Percentiles rank a stretch among this genome's conserved stretches.
Conservation (phyloP, 352 stramenopile species). For the Pythium rhizo-oryzae region DNA sequence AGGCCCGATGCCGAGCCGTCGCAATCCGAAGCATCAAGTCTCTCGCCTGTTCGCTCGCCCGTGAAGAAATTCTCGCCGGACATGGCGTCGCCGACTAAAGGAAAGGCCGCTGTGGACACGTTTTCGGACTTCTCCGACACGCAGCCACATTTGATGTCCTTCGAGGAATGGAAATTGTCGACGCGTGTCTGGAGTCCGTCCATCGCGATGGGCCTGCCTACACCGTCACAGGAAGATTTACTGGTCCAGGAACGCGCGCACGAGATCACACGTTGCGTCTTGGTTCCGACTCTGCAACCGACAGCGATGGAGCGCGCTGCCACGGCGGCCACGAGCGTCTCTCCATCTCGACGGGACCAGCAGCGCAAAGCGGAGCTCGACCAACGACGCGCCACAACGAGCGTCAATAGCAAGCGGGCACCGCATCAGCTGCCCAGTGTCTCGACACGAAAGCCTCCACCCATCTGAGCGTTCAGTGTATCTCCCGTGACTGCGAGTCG, state of each 20-base stretch:
- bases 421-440: constrained; percentile 16
- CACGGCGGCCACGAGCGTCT: constrained; percentile 14
- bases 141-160: constrained; percentile 33
- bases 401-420: constrained; percentile 14
- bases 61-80: neutral
- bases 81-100: constrained; percentile 11
- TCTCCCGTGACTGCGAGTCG: no score
- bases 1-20: neutral
- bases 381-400: constrained; percentile 24
- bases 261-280: constrained; percentile 55
- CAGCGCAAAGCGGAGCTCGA: constrained; percentile 3
- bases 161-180: constrained; percentile 64
- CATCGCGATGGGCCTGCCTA: constrained; percentile 5
- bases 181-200: constrained; percentile 55
- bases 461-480: neutral
- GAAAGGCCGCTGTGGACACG: neutral
- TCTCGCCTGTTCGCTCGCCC: constrained; percentile 15
- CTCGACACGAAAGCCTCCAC: neutral
- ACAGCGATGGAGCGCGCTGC: constrained; percentile 59
- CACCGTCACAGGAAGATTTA: constrained; percentile 39
- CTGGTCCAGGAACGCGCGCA: constrained; percentile 27
- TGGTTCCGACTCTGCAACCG: constrained; percentile 55
- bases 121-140: neutral
- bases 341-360: constrained; percentile 22
- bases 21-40: neutral